Evolutionary conservation across 352 stramenopile genomes (phyloP).

Genomic region (Phytophthora idaei): DNA sequence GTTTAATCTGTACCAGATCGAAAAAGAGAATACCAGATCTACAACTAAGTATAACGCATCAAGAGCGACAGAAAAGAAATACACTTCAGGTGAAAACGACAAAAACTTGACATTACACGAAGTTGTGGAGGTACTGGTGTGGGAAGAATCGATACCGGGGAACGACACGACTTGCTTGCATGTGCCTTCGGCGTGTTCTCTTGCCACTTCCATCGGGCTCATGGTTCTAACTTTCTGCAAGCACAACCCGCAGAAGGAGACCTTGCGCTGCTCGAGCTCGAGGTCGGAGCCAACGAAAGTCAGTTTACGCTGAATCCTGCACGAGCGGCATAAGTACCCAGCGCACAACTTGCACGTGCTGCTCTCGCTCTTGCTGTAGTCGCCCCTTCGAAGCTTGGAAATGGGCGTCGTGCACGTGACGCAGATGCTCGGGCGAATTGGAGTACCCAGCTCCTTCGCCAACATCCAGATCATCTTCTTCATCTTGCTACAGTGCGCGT

Average conservation of each 20-base stretch:
- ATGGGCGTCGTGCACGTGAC: slow-evolving; percentile 35
- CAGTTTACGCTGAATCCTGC: slow-evolving; percentile 45
- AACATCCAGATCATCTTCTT: slow-evolving; percentile 45
- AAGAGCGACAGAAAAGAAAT: too few species aligned
- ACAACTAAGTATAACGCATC: too few species aligned
- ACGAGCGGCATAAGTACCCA: slow-evolving; percentile 43
- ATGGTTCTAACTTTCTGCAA: slow-evolving; percentile 31
- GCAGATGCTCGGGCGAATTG: slow-evolving; percentile 26
- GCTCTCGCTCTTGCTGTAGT: slow-evolving; percentile 28
- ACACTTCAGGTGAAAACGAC: too few species aligned
- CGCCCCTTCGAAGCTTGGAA: slow-evolving; percentile 23
- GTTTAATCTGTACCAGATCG: background rate
- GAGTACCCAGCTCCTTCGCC: slow-evolving; percentile 20
- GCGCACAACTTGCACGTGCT: slow-evolving; percentile 43
- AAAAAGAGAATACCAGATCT: too few species aligned
- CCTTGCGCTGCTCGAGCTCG: slow-evolving; percentile 38
- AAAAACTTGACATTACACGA: too few species aligned
- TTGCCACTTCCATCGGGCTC: slow-evolving; percentile 29
- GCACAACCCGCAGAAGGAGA: slow-evolving; percentile 38
- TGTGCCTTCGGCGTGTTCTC: slow-evolving; percentile 16
- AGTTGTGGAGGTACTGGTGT: background rate
- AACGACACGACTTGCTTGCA: slow-evolving; percentile 10
- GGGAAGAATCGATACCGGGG: slow-evolving; percentile 7
- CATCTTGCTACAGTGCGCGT: slow-evolving; percentile 46
- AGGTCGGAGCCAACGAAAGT: slow-evolving; percentile 32